phyloP scores from a whole-genome alignment of 306 rosid genomes.

The Begonia loranthoides region DNA sequence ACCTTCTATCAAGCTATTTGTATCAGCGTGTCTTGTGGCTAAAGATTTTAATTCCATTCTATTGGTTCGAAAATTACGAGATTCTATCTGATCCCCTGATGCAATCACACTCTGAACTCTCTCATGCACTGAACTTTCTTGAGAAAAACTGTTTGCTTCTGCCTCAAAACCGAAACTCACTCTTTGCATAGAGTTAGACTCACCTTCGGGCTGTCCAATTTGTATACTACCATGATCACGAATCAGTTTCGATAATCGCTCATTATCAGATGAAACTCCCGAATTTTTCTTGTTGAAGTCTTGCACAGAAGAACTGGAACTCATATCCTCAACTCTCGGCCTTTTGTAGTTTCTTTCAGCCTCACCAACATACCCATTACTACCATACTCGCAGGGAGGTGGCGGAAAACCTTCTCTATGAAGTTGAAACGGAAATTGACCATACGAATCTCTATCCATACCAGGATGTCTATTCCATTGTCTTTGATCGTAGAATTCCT shows the following conservation, averaged over 20 bases:
- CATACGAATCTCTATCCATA: conserved; percentile 11
- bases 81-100: conserved; percentile 1
- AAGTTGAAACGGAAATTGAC: conserved; percentile 13
- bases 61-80: not conserved
- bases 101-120: conserved; percentile 2
- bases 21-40: not conserved
- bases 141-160: conserved; percentile 5
- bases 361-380: conserved; percentile 19
- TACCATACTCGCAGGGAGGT: conserved; percentile 15
- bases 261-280: conserved; percentile 27
- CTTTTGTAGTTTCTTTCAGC: conserved; percentile 44
- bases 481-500: conserved; percentile 17
- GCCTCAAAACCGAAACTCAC: not conserved
- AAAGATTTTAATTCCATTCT: conserved; percentile 1
- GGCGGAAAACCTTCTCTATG: conserved; percentile 15
- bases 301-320: conserved; percentile 3
- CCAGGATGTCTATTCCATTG: conserved; percentile 22
- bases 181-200: not conserved
- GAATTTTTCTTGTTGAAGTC: conserved; percentile 11
- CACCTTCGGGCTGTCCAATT: conserved; percentile 13
- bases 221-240: conserved; percentile 65
- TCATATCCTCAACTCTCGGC: conserved; percentile 38
- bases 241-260: conserved; percentile 62
- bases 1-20: not conserved
- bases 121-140: conserved; percentile 6